These are phyloP conservation scores for Pholiota adiposa DNA, from an alignment of 1,284 basidiomycete genomes.

Conservation along the genomic window DNA sequence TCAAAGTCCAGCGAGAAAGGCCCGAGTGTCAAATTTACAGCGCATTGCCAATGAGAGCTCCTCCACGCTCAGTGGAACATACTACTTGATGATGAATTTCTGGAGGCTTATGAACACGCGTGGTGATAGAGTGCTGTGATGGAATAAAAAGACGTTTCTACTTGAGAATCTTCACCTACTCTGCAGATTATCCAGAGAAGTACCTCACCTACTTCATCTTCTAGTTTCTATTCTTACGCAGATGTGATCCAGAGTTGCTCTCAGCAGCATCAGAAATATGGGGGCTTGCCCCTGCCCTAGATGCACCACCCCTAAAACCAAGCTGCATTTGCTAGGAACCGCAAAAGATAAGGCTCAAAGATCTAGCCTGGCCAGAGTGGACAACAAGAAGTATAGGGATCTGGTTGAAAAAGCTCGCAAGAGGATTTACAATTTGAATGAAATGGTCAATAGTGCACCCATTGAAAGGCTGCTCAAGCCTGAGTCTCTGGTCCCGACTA, in stretches of 20 bases:
- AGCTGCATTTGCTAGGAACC: slow-evolving; percentile 24
- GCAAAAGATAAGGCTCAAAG: slow-evolving; percentile 18
- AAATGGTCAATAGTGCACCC: background rate
- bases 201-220: slow-evolving; percentile 7
- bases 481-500: slow-evolving; percentile 20
- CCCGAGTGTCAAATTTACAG: background rate
- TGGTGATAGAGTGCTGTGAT: slow-evolving; percentile 29
- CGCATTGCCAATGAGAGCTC: slow-evolving; percentile 19
- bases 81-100: slow-evolving; percentile 24
- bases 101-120: slow-evolving; percentile 30
- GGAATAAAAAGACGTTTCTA: slow-evolving; percentile 27
- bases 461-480: slow-evolving; percentile 19
- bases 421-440: background rate
- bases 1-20: background rate
- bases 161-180: slow-evolving; percentile 31
- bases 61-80: slow-evolving; percentile 24
- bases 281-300: slow-evolving; percentile 32
- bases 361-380: background rate
- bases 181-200: slow-evolving; percentile 37
- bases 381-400: background rate
- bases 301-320: slow-evolving; percentile 25
- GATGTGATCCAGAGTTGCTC: slow-evolving; percentile 29
- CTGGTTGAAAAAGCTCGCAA: background rate
- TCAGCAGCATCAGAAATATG: slow-evolving; percentile 31
- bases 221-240: background rate